Conservation (phyloP, 2,329 filamentous ascomycete genomes). For the Neoscytalidium dimidiatum region DNA sequence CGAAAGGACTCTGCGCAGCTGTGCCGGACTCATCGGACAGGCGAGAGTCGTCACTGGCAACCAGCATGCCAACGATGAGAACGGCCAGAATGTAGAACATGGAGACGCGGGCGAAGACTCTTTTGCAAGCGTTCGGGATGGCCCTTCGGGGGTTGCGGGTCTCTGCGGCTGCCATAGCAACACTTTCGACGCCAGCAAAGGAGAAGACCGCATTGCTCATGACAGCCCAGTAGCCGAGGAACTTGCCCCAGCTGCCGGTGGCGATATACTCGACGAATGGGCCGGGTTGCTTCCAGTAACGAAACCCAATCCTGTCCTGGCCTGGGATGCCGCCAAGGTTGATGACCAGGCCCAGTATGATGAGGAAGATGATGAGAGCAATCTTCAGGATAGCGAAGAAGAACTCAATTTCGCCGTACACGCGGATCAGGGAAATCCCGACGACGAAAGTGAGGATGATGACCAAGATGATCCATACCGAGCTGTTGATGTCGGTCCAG, state of each 20-base stretch:
- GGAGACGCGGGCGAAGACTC: constrained; percentile 80
- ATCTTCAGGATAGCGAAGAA: constrained; percentile 51
- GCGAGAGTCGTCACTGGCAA: constrained; percentile 61
- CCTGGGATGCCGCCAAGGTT: constrained; percentile 49
- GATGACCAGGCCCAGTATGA: constrained; percentile 49
- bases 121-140: constrained; percentile 73
- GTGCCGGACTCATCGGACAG: constrained; percentile 54
- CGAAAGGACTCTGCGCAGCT: constrained; percentile 66
- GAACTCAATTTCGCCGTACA: constrained; percentile 49
- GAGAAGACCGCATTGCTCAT: constrained; percentile 55
- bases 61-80: constrained; percentile 73
- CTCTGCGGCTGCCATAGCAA: constrained; percentile 59
- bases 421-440: constrained; percentile 30
- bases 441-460: constrained; percentile 35
- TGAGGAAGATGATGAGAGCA: constrained; percentile 48
- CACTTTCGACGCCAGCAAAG: constrained; percentile 56
- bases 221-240: constrained; percentile 59
- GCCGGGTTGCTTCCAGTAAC: constrained; percentile 50
- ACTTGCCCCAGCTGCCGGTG: constrained; percentile 56
- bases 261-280: constrained; percentile 65
- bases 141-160: constrained; percentile 52
- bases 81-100: constrained; percentile 78
- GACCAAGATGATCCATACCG: constrained; percentile 36
- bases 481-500: constrained; percentile 34
- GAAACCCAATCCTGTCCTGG: constrained; percentile 45